Percentiles rank a stretch among this genome's conserved stretches.
Evolutionary conservation across 2,329 filamentous ascomycete species (phyloP).

Genomic region (Fusarium nanum): DNA sequence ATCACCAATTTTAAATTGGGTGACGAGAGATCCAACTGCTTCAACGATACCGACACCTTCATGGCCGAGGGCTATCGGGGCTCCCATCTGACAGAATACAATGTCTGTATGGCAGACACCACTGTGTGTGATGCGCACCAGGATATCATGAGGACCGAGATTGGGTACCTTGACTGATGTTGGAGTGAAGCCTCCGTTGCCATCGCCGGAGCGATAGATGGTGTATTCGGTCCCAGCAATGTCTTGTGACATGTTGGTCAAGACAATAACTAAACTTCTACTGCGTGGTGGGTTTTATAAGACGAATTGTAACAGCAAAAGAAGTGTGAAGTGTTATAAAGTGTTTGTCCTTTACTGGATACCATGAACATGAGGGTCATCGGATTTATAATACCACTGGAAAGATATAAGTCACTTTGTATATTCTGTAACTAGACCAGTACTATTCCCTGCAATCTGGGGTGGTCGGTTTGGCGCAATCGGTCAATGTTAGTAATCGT

Average conservation of each 20-base stretch:
- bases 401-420: not conserved
- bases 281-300: not conserved
- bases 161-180: not conserved
- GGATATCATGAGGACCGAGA: not conserved
- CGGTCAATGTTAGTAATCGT: not conserved
- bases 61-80: slow-evolving; percentile 5
- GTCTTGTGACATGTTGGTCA: not conserved
- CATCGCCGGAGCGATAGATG: slow-evolving; percentile 4
- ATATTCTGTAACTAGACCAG: not conserved
- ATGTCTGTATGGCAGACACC: slow-evolving; percentile 17
- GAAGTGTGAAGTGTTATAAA: not conserved
- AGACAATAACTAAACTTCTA: not conserved
- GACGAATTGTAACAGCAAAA: not conserved
- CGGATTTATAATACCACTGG: not conserved
- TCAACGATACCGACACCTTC: slow-evolving; percentile 4
- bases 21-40: not conserved
- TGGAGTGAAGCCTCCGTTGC: not conserved
- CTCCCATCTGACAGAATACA: not conserved
- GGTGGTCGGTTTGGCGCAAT: not conserved
- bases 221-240: not conserved
- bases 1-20: slow-evolving; percentile 9
- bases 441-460: fast-evolving
- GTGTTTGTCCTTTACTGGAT: fast-evolving
- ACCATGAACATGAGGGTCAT: not conserved
- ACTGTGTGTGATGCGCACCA: slow-evolving; percentile 9